Evolutionary conservation across 495 filamentous ascomycete species (phyloP).

Genomic region (Apiosordaria backusii): DNA sequence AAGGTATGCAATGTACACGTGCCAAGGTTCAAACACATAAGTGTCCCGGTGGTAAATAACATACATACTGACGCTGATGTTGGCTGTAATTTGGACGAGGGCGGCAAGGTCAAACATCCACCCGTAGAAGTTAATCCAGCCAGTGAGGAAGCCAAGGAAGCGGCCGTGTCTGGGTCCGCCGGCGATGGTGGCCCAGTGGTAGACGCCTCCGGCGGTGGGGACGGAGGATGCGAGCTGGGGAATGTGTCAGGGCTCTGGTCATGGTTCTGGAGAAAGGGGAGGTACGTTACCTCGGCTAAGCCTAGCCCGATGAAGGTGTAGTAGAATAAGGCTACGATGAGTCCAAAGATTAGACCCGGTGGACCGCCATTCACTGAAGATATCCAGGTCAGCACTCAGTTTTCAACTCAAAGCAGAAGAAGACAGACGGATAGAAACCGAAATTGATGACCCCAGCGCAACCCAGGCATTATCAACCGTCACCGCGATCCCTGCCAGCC

Average conservation of each 20-base stretch:
- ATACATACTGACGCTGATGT: constrained; percentile 70
- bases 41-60: constrained; percentile 60
- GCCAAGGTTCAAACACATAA: constrained; percentile 63
- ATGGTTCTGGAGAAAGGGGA: constrained; percentile 16
- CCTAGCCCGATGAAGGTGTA: constrained; percentile 45
- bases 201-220: constrained; percentile 77
- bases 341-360: constrained; percentile 55
- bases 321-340: constrained; percentile 45
- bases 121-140: constrained; percentile 77
- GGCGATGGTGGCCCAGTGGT: constrained; percentile 77
- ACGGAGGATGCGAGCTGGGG: constrained; percentile 68
- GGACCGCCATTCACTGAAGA: constrained; percentile 53
- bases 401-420: background rate
- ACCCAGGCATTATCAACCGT: constrained; percentile 56
- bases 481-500: constrained; percentile 50
- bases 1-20: constrained; percentile 69
- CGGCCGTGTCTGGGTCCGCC: constrained; percentile 66
- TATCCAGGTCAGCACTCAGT: background rate
- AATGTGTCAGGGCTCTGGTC: background rate
- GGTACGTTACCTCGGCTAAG: constrained; percentile 37
- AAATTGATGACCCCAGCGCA: constrained; percentile 51
- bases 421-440: constrained; percentile 49
- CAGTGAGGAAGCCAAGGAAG: constrained; percentile 70
- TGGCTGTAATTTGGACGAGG: constrained; percentile 63
- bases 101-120: constrained; percentile 66